Base-by-base conservation (phyloP, 2,329 filamentous ascomycete genomes). In the Rhynchosporium graminicola region DNA sequence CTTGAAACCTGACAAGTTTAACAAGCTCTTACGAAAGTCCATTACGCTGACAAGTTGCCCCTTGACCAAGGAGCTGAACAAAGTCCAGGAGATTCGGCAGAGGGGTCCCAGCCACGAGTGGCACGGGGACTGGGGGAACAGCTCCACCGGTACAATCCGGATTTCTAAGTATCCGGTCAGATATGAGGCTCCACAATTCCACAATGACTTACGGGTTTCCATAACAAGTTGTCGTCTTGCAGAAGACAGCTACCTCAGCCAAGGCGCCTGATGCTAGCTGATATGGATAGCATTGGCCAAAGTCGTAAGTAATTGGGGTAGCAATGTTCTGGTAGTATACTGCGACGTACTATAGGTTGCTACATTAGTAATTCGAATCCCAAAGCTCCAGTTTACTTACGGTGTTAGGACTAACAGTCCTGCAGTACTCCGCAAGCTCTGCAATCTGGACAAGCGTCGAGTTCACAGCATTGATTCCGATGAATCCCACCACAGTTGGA, bases 61-160 rank as follows among this genome's bases (percentile, higher is more conserved):
- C 59, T 26, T 43, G 31, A n/a, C 52, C 59, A 48, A 61, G 33
- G 31, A 61, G 26, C 29, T 61, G 38, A 46, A 57, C 52, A 42
- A 50, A 55, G n/a, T 48, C 31, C 1, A n/a, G 7, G 2, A 47
- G 10, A 57, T 57, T 48, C 45, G 45, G 31, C 33, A 61, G 52
- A 15, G 36, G 28, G 8, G n/a, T 26, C 10, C 36, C 31, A 36
- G 47, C 33, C 2, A 45, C n/a, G 10, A 60, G 20, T 12, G 38
- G 48, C 1, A 54, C 20, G 3, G 58, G 47, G 15, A 43, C n/a
- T 9, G 48, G 58, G 9, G 40, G 48, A 6, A 54, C 48, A 10
- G 48, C 31, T 28, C 33, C 26, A 5, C 48, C 48, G 7, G 48
- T 15, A 20, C 48, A 60, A 38, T 60, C 45, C 1, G 9, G 58